Conservation (phyloP, 2,329 filamentous ascomycete species). For the Decorospora gaudefroyi region DNA sequence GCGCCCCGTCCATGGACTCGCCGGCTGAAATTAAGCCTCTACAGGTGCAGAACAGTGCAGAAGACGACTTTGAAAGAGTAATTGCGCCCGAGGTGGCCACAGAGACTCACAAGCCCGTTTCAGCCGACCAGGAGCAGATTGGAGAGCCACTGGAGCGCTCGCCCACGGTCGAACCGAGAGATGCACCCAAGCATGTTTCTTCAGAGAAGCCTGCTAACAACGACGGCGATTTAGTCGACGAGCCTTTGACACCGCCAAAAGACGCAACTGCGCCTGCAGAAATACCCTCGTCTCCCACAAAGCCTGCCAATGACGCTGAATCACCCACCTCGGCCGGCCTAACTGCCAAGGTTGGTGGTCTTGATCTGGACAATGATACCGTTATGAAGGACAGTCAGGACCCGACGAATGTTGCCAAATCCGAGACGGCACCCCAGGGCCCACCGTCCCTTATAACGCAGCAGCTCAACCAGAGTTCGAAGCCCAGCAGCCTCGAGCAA, state of each 20-base stretch:
- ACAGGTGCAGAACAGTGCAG: slow-evolving; percentile 78
- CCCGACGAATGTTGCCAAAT: slow-evolving; percentile 19
- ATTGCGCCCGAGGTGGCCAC: slow-evolving; percentile 68
- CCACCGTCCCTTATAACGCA: slow-evolving; percentile 50
- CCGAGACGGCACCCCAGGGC: slow-evolving; percentile 38
- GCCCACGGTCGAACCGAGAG: slow-evolving; percentile 52
- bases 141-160: slow-evolving; percentile 46
- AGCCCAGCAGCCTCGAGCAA: slow-evolving; percentile 33
- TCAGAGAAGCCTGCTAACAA: slow-evolving; percentile 29
- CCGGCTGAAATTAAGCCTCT: slow-evolving; percentile 70
- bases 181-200: slow-evolving; percentile 30
- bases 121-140: slow-evolving; percentile 58
- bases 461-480: slow-evolving; percentile 45
- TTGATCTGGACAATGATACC: slow-evolving; percentile 65
- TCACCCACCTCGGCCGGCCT: slow-evolving; percentile 59
- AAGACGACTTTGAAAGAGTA: slow-evolving; percentile 95
- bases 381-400: slow-evolving; percentile 50
- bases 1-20: slow-evolving; percentile 55
- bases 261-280: slow-evolving; percentile 26
- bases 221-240: slow-evolving; percentile 77
- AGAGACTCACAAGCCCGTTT: slow-evolving; percentile 60
- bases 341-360: slow-evolving; percentile 58
- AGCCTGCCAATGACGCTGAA: slow-evolving; percentile 42
- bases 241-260: slow-evolving; percentile 67
- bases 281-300: slow-evolving; percentile 24